Base-by-base conservation (phyloP, 75 land plant genomes). In the Isoetes taiwanensis region DNA sequence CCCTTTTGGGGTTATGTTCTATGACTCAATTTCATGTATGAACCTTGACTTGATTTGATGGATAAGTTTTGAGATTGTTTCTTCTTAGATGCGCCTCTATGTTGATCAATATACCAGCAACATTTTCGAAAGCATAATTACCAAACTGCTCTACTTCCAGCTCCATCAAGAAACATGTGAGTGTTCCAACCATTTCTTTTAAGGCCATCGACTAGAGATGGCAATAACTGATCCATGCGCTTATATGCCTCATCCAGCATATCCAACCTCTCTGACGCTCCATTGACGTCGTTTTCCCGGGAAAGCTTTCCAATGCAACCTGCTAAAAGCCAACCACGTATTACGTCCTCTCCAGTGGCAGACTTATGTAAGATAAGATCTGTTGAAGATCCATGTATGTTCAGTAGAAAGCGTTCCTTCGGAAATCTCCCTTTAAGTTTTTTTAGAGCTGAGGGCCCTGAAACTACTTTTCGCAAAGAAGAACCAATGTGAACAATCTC, bases 271-370 rank as follows among this genome's bases (percentile, higher is more conserved):
- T 28, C 21, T 29, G 4, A 33, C 23, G 3, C 5, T 53, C 8
- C 32, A 25, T 28, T 33, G 14, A 2, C 9, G 2, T 56, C 58
- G 16, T 2, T 53, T 10, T 38, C 57, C 57, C 54, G 41, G 17
- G 38, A 32, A 8, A 54, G 35, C 21, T 46, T 58, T 46, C 84
- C 67, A 56, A 77, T 78, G 67, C 74, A 81, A 3, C 90, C 90
- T 65, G 90, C 90, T 39, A 94, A 64, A 14, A 94, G 70, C 96
- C 99, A 94, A 2, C 96, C 96, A 48, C 80, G 72, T 34, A 94
- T 55, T 32, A 80, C 99, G 65, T 94, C 99, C 70, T 88, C 99
- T 10, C 96, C 99, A 21, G 79, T 76, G 26, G 99, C 99, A 69
- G 43, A 41, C 20, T 74, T 72, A 66, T 82, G 84, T 66, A 94